Base-by-base conservation (phyloP, 2,329 filamentous ascomycete species). In the Exophiala oligosperma region DNA sequence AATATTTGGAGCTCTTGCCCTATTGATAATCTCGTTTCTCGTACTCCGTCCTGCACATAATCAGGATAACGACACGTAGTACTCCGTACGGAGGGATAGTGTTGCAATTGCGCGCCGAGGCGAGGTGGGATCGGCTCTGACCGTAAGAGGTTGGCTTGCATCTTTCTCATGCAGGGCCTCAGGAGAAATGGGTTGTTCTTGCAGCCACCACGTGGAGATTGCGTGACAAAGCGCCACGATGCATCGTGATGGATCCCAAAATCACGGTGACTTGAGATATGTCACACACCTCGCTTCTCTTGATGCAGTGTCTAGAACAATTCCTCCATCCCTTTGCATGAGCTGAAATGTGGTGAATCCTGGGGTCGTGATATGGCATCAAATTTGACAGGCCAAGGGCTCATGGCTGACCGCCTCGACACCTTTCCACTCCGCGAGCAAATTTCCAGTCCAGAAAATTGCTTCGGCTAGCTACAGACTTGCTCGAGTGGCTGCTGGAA, bases 141-240 rank as follows among this genome's bases (percentile, higher is more conserved):
- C 57, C 58, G 58, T 37, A 23, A 50, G 47, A 37, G 44, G 44
- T 50, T 38, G 49, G 11, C 24, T 23, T 44, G n/a, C 24, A 17
- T 53, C 32, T 11, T 8, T 35, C 32, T 8, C 14, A 56, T 57
- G 58, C 58, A 60, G 53, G 40, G 23, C 47, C 26, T 51, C 38
- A 52, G 51, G 29, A 43, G 44, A 47, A 58, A 40, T 46, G 48
- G 52, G 28, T 49, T 24, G 26, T 29, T 44, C 24, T 21, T 23
- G 43, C 29, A 55, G 58, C 58, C 48, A 58, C 52, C 61, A 63
- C 61, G 61, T 63, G 61, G 58, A 61, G 50, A 61, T 61, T 61
- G 58, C 61, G 58, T 57, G 61, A 63, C 24, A 24, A 12, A 26
- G 29, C 60, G 54, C 60, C 60, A 62, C 60, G 47, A 59, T 55